Evolutionary conservation across 768 basidiomycete genomes (phyloP).

Genomic region (Symmetrospora coprosmae): DNA sequence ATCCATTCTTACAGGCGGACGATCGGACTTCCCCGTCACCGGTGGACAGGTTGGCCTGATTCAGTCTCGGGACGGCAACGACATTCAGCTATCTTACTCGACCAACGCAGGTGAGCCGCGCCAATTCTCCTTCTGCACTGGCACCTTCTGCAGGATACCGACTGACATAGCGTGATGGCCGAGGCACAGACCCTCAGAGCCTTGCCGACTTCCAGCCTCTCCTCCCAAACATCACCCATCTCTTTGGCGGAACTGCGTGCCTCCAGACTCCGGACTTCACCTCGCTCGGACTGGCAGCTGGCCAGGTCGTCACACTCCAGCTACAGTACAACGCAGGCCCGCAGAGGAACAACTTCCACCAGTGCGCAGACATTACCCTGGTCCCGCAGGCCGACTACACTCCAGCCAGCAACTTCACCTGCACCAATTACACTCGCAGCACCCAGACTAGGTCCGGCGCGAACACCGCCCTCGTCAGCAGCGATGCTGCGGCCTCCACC

Average conservation of each 20-base stretch:
- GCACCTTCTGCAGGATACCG: too few species aligned
- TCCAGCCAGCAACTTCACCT: constrained; percentile 22
- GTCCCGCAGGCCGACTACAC: constrained; percentile 20
- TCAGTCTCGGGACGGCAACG: constrained; percentile 20
- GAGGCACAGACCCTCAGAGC: background rate
- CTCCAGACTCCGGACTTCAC: constrained; percentile 30
- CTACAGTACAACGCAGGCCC: constrained; percentile 26
- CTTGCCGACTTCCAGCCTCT: constrained; percentile 29
- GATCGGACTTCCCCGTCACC: background rate
- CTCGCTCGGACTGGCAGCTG: constrained; percentile 23
- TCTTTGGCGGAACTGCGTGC: constrained; percentile 29
- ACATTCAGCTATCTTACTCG: constrained; percentile 28
- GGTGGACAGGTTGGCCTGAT: constrained; percentile 30
- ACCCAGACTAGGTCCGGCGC: constrained; percentile 20
- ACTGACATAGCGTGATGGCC: background rate
- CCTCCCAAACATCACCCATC: constrained; percentile 22
- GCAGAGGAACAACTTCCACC: constrained; percentile 17
- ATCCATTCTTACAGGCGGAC: too few species aligned
- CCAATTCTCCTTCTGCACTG: background rate
- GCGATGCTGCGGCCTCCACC: constrained; percentile 10
- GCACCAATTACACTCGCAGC: constrained; percentile 28
- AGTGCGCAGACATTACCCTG: constrained; percentile 32
- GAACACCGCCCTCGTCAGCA: background rate
- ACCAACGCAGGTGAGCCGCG: constrained; percentile 19
- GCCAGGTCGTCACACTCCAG: constrained; percentile 29